Base-by-base conservation (phyloP, 768 basidiomycete genomes). In the Calocybe indica region DNA sequence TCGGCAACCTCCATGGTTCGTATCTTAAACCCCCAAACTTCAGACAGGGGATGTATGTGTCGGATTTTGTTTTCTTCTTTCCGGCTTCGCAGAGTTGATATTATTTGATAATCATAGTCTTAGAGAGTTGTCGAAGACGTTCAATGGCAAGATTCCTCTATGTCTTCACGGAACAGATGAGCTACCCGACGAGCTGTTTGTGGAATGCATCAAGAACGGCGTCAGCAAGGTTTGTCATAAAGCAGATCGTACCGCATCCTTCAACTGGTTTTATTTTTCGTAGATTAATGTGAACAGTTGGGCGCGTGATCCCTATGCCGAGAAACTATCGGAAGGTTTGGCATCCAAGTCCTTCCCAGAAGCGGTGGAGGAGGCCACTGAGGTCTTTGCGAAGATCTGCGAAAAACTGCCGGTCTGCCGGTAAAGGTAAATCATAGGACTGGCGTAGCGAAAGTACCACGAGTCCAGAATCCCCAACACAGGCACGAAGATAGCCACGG, bases 221-320 rank as follows among this genome's bases (percentile, higher is more conserved):
- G 65, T 74, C 13, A 72, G 67, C 57, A 76, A 76, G 59, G 72
- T 48, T 13, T 7, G 45, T 28, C 8, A 22, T 31, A 22, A 5
- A 5, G 9, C 22, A 45, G 33, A 45, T 32, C 12, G 32, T 45
- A 28, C 40, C 3, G 10, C 7, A 32, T 36, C 11, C 35, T 10
- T 31, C n/a, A 34, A 39, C 33, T 33, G 7, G 40, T 29, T 29
- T 34, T 40, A 28, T 22, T 22, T 22, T 14, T 11, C 28, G 1
- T 37, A 70, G 69, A 69, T 75, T 42, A 75, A 75, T 40, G 63
- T 76, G 49, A 74, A 76, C 49, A 70, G 69, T 47, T 74, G 72
- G 70, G 72, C 61, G 1, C 67, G 72, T 30, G 70, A 74, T 57
- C 68, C 68, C 11, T 74, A 76, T 46, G 66, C 64, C 2, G 65